These are phyloP conservation scores for Penicillium mononematosum DNA, from an alignment of 495 filamentous ascomycete genomes.

Conservation along the genomic window DNA sequence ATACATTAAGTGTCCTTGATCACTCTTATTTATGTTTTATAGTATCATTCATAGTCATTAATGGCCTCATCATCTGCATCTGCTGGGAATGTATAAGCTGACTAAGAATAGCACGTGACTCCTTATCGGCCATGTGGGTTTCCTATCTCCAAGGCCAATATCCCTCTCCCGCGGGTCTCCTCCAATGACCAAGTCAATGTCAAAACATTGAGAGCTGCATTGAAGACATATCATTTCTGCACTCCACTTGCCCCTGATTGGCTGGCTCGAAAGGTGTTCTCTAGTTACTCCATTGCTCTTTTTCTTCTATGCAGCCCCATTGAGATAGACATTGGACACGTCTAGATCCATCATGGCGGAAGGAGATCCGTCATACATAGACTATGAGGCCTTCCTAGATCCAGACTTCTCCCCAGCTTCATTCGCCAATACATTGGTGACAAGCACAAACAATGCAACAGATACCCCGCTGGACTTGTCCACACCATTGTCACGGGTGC, in stretches of 20 bases:
- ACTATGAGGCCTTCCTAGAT: conserved; percentile 89
- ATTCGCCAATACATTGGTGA: conserved; percentile 87
- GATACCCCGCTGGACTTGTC: conserved; percentile 90
- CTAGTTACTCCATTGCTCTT: not conserved
- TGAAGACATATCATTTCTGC: not conserved
- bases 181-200: not conserved
- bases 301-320: conserved; percentile 5
- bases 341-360: conserved; percentile 33
- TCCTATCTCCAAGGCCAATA: conserved; percentile 13
- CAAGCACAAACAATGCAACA: conserved; percentile 85
- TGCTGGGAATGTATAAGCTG: not conserved
- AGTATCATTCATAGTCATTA: not conserved
- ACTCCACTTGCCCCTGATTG: not conserved
- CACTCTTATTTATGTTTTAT: not conserved
- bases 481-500: conserved; percentile 86
- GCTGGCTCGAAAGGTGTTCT: not conserved
- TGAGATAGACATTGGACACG: not conserved
- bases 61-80: not conserved
- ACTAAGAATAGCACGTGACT: conserved; percentile 12
- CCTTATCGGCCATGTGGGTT: conserved; percentile 19
- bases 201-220: conserved; percentile 3
- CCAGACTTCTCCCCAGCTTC: conserved; percentile 73
- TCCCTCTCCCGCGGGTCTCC: not conserved
- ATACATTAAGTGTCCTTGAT: not conserved
- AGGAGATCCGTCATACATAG: conserved; percentile 77